Conservation (phyloP, 441 rosid genomes). For the Populus trichocarpa region DNA sequence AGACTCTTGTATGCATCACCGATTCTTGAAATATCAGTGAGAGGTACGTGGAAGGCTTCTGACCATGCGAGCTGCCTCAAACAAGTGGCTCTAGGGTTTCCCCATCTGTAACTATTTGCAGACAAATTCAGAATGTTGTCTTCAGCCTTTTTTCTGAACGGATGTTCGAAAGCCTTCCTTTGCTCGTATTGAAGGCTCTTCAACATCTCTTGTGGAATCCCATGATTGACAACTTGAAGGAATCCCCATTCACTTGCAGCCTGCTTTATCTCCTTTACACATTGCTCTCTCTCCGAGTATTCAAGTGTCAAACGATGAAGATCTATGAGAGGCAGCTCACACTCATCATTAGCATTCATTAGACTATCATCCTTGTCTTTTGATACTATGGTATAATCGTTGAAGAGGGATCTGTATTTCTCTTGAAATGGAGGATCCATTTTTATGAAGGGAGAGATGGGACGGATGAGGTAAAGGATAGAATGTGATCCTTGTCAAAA, state of each 20-base stretch:
- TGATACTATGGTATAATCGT: neutral
- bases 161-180: conserved; percentile 41
- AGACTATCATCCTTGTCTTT: neutral
- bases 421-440: neutral
- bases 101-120: conserved; percentile 58
- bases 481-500: neutral
- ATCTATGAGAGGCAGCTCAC: neutral
- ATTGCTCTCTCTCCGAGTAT: neutral
- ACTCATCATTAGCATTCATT: neutral
- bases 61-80: conserved; percentile 57
- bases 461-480: too few relatives aligned
- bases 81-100: conserved; percentile 57
- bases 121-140: conserved; percentile 33
- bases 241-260: conserved; percentile 72
- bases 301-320: neutral
- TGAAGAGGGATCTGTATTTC: neutral
- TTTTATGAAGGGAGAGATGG: too few relatives aligned
- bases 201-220: conserved; percentile 38
- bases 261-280: conserved; percentile 37
- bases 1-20: conserved; percentile 27
- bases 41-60: conserved; percentile 63
- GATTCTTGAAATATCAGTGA: conserved; percentile 39
- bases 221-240: conserved; percentile 63
- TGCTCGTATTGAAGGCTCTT: conserved; percentile 41
- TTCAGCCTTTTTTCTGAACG: conserved; percentile 39